Base-by-base conservation (phyloP, 2,329 filamentous ascomycete genomes). In the Zalaria sp. region DNA sequence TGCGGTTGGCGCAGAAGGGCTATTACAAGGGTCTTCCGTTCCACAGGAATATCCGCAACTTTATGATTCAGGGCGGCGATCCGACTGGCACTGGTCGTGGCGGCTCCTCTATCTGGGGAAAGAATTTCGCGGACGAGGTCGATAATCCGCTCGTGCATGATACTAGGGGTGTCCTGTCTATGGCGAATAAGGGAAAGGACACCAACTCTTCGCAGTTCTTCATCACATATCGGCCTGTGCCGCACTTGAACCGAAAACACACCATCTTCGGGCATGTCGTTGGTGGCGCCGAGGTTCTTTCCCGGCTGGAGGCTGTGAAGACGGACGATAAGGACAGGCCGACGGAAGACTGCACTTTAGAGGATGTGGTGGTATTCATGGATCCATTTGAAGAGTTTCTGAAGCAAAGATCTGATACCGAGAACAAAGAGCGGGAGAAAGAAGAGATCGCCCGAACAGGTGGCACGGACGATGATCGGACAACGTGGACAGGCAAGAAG, bases 171-270 rank as follows among this genome's bases (percentile, higher is more conserved):
- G 75, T 88, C 1, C 57, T 93, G 26, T 87, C 81, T 51, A 98
- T 98, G 91, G 91, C 91, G 34, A 98, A 98, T 63, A 98, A 98
- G 59, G 91, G 91, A 44, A 95, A 95, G 57, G 89, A 95, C 57
- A 96, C 89, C 25, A 98, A 98, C 63, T 91, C 84, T 5, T 85
- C 78, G 51, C 91, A 98, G 61, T 98, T 81, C 61, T 98, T 96
- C 68, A 83, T 98, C 56, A 84, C 82, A 0, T 98, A 98, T 61
- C 80, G 85, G 39, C 71, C 83, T 1, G 77, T 81, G 0, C 79
- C 82, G 48, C 91, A 98, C 63, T 73, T 98, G 1, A 86, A 98
- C 61, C 75, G 81, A 45, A 98, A 98, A 57, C 91, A 98, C 62
- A 96, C 91, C n/a, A 83, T 98, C 34, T 98, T 98, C 54, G 91